Evolutionary conservation across 306 rosid species (phyloP).

Genomic region (Cicer pinnatifidum): DNA sequence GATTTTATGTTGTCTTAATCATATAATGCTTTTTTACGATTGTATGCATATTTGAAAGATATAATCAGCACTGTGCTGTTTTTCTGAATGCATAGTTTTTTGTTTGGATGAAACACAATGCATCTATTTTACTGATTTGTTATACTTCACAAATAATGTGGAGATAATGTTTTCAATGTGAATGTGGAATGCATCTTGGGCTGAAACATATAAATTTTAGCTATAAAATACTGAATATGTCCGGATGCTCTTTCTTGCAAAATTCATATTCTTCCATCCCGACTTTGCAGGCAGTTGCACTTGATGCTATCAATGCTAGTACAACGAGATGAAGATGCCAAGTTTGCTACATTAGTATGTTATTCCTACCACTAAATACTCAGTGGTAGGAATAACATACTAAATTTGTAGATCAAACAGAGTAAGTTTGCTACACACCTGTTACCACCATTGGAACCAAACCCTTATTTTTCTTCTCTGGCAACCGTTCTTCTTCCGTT

Average conservation of each 20-base stretch:
- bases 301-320: slow-evolving; percentile 74
- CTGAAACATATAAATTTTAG: slow-evolving; percentile 27
- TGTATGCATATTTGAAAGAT: slow-evolving; percentile 22
- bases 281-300: slow-evolving; percentile 76
- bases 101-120: slow-evolving; percentile 34
- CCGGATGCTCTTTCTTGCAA: slow-evolving; percentile 38
- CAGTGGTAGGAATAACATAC: too few species aligned
- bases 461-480: too few species aligned
- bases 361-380: too few species aligned
- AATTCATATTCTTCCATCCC: slow-evolving; percentile 39
- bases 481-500: too few species aligned
- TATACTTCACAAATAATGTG: background rate
- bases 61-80: slow-evolving; percentile 8
- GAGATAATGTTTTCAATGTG: slow-evolving; percentile 26
- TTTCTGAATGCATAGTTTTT: slow-evolving; percentile 24
- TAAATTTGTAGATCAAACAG: too few species aligned
- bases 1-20: slow-evolving; percentile 7
- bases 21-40: slow-evolving; percentile 28
- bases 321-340: slow-evolving; percentile 81
- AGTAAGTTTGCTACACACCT: too few species aligned
- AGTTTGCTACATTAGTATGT: too few species aligned
- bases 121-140: slow-evolving; percentile 30
- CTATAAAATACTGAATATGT: slow-evolving; percentile 33
- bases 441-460: too few species aligned
- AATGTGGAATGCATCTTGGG: slow-evolving; percentile 23